Evolutionary conservation across 331 rosid genomes (phyloP).

Genomic region (Prunus yedoensis): DNA sequence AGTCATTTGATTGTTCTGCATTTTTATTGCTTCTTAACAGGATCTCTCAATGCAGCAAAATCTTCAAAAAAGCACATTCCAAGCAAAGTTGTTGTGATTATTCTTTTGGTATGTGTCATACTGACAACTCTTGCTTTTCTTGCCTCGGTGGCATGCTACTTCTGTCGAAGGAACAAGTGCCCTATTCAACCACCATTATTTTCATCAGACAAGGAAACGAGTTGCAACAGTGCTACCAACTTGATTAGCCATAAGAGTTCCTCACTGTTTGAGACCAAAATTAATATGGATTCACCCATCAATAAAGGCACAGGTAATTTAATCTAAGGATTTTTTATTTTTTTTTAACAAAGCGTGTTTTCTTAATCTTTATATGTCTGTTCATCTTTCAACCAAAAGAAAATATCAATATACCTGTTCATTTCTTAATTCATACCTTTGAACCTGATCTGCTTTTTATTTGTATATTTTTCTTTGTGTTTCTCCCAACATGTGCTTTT

Average conservation of each 20-base stretch:
- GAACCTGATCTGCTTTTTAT: not conserved
- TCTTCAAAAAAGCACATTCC: constrained; percentile 62
- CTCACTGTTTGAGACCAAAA: constrained; percentile 50
- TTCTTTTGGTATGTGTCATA: constrained; percentile 53
- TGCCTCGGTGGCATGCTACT: constrained; percentile 52
- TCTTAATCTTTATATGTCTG: not conserved
- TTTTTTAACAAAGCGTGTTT: not conserved
- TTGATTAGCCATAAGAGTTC: constrained; percentile 56
- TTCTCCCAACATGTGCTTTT: not conserved
- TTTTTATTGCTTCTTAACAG: constrained; percentile 50
- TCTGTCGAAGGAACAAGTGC: constrained; percentile 46
- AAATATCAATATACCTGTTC: not conserved
- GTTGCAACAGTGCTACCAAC: constrained; percentile 63
- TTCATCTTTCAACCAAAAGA: not conserved
- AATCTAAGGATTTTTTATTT: not conserved
- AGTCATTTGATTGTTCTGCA: constrained; percentile 14
- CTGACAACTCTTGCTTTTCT: constrained; percentile 69
- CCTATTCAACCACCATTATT: constrained; percentile 46
- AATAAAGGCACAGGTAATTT: constrained; percentile 51
- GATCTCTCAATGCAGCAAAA: constrained; percentile 39
- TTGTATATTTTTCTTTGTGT: not conserved
- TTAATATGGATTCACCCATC: constrained; percentile 38
- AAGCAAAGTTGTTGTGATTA: constrained; percentile 55
- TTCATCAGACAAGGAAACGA: constrained; percentile 62
- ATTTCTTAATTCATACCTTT: not conserved